phyloP scores from a whole-genome alignment of 192 early-diverging fungal species.

The Entophlyctis luteolus region DNA sequence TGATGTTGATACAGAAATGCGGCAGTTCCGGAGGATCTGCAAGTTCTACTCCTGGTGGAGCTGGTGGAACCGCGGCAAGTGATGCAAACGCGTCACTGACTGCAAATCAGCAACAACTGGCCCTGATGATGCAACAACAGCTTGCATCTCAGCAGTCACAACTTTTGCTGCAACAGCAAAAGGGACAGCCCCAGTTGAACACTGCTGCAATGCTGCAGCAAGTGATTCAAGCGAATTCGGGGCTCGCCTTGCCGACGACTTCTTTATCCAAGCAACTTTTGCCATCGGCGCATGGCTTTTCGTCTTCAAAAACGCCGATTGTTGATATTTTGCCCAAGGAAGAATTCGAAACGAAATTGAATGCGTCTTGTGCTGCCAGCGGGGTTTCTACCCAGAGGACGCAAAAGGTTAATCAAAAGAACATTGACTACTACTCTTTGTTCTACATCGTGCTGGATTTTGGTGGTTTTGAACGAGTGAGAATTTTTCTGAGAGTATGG shows the following conservation, averaged over 20 bases:
- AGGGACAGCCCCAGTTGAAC: too few relatives aligned
- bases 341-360: constrained; percentile 2
- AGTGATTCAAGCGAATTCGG: too few relatives aligned
- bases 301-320: not conserved
- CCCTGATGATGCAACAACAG: not conserved
- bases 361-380: not conserved
- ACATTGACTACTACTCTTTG: constrained; percentile 11
- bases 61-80: not conserved
- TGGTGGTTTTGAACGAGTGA: constrained; percentile 6
- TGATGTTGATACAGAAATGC: not conserved
- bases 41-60: not conserved
- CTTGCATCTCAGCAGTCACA: not conserved
- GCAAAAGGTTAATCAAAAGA: constrained; percentile 9
- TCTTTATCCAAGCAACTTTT: too few relatives aligned
- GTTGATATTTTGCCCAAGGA: constrained; percentile 2
- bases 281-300: not conserved
- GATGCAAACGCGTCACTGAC: not conserved
- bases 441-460: constrained; percentile 21
- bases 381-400: not conserved
- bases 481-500: too few relatives aligned
- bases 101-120: not conserved
- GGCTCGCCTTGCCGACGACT: too few relatives aligned
- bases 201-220: too few relatives aligned
- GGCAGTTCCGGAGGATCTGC: not conserved
- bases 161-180: not conserved